These are phyloP conservation scores for Gastrodia elata DNA, from an alignment of 106 monocot species.

Conservation along the genomic window DNA sequence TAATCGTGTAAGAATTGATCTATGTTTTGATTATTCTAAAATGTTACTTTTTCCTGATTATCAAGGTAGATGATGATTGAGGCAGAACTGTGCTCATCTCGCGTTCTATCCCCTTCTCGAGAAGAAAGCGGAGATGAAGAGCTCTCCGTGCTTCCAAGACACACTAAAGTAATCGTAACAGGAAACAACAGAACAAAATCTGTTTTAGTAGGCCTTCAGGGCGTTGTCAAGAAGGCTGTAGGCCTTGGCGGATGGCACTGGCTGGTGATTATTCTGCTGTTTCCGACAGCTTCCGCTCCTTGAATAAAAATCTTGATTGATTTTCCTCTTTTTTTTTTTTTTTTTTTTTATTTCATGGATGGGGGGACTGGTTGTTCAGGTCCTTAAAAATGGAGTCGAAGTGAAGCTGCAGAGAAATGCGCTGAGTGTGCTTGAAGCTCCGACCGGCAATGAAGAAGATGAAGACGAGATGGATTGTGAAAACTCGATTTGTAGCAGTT, in stretches of 20 bases:
- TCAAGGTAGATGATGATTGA: slow-evolving; percentile 34
- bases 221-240: slow-evolving; percentile 86
- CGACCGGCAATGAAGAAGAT: slow-evolving; percentile 77
- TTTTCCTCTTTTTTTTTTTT: too few species aligned
- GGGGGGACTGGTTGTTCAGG: slow-evolving; percentile 36
- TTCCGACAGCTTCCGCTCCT: too few species aligned
- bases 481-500: slow-evolving; percentile 78
- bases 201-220: slow-evolving; percentile 78
- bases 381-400: slow-evolving; percentile 94
- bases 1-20: background rate
- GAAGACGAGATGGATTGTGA: slow-evolving; percentile 44
- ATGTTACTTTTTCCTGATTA: background rate
- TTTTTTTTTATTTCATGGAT: too few species aligned
- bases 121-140: slow-evolving; percentile 89
- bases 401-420: slow-evolving; percentile 93
- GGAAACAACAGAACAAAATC: slow-evolving; percentile 90
- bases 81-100: slow-evolving; percentile 46
- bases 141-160: slow-evolving; percentile 76
- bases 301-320: too few species aligned
- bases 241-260: slow-evolving; percentile 94
- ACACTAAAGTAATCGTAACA: slow-evolving; percentile 84
- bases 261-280: slow-evolving; percentile 60
- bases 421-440: slow-evolving; percentile 74
- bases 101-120: slow-evolving; percentile 26
- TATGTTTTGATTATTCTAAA: background rate